Conservation (phyloP, 2,329 filamentous ascomycete genomes). For the Aureobasidium sp. region DNA sequence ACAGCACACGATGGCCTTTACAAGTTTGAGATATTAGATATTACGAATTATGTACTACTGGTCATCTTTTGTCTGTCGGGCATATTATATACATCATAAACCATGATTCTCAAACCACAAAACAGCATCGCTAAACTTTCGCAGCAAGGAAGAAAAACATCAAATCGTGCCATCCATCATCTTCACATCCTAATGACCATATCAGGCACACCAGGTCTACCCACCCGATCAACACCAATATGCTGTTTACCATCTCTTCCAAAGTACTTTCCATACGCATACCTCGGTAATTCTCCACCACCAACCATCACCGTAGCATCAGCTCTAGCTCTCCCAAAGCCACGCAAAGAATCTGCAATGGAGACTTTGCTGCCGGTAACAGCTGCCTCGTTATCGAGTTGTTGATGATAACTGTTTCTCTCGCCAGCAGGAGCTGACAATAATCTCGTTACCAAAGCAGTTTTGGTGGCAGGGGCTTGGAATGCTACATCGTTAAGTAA, state of each 20-base stretch:
- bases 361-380: constrained; percentile 20
- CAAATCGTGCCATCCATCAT: no score
- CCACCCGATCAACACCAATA: constrained; percentile 50
- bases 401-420: constrained; percentile 32
- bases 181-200: constrained; percentile 7
- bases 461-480: constrained; percentile 55
- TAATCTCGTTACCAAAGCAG: constrained; percentile 60
- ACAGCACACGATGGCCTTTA: no score
- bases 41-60: no score
- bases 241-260: constrained; percentile 53
- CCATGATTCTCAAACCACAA: no score
- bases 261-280: constrained; percentile 49
- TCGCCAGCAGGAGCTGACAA: constrained; percentile 44
- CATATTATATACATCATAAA: no score
- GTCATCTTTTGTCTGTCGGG: no score
- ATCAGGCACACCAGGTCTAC: constrained; percentile 30
- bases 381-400: constrained; percentile 10
- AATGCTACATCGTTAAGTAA: constrained; percentile 67
- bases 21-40: no score
- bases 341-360: constrained; percentile 25
- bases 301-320: not conserved
- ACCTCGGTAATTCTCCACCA: constrained; percentile 29
- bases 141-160: no score
- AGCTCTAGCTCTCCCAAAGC: constrained; percentile 23
- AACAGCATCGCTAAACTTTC: no score